Evolutionary conservation across 2,329 filamentous ascomycete genomes (phyloP).

Genomic region (Trichoderma sp.): DNA sequence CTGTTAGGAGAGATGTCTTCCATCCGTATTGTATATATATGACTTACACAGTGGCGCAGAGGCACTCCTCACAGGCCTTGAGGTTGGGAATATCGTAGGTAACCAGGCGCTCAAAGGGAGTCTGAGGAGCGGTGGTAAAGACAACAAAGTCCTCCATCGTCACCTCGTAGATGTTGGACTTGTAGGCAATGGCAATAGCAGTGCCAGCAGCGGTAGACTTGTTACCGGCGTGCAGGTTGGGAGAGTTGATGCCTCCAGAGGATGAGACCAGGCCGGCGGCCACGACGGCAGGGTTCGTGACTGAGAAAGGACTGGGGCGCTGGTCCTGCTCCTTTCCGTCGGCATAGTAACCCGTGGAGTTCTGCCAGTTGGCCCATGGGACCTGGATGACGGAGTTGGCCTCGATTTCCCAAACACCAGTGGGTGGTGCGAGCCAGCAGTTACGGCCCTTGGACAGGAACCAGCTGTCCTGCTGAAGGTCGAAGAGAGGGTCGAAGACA

Average conservation of each 20-base stretch:
- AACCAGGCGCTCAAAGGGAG: slow-evolving; percentile 15
- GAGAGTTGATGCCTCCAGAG: slow-evolving; percentile 12
- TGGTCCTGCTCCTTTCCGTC: slow-evolving; percentile 16
- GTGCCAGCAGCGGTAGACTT: slow-evolving; percentile 13
- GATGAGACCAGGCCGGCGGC: slow-evolving; percentile 6
- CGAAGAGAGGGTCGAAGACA: slow-evolving; percentile 5
- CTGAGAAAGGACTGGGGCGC: slow-evolving; percentile 6
- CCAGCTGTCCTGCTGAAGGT: not conserved
- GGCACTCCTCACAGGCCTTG: slow-evolving; percentile 12
- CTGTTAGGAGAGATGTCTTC: not conserved
- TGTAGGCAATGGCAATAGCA: slow-evolving; percentile 17
- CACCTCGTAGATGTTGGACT: slow-evolving; percentile 17
- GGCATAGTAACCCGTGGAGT: slow-evolving; percentile 11
- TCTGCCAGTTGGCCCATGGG: slow-evolving; percentile 10
- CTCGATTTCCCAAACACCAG: not conserved
- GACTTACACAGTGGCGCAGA: slow-evolving; percentile 18
- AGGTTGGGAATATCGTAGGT: slow-evolving; percentile 6
- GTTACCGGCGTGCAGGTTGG: slow-evolving; percentile 9
- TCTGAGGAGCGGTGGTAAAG: slow-evolving; percentile 2
- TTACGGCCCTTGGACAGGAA: slow-evolving; percentile 18
- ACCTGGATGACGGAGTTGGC: slow-evolving; percentile 15
- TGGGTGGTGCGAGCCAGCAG: slow-evolving; percentile 6
- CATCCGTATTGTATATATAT: not conserved
- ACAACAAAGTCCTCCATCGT: slow-evolving; percentile 20
- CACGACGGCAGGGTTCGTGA: slow-evolving; percentile 3